Percentiles rank a stretch among this genome's conserved stretches.
Evolutionary conservation across 257 asterid species (phyloP).

Genomic region (Cruciata laevipes): DNA sequence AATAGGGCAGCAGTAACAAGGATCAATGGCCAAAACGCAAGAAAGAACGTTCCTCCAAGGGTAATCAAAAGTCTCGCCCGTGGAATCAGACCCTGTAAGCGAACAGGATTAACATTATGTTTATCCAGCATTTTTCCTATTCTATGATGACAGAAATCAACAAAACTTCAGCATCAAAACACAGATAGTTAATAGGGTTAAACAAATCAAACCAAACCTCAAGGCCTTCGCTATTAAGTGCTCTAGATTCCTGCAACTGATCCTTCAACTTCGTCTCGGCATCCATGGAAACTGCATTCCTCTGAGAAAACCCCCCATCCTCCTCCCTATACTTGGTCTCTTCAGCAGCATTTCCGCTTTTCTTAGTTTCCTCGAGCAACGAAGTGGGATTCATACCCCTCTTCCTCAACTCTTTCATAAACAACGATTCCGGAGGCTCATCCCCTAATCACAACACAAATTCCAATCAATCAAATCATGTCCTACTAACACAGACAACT

Average conservation of each 20-base stretch:
- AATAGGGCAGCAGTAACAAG: constrained; percentile 52
- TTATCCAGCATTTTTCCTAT: constrained; percentile 1
- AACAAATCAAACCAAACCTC: constrained; percentile 49
- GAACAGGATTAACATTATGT: neutral
- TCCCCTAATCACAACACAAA: constrained; percentile 48
- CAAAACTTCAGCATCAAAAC: constrained; percentile 1
- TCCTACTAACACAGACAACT: constrained; percentile 1
- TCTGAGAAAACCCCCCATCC: constrained; percentile 66
- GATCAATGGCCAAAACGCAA: constrained; percentile 84
- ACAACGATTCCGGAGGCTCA: constrained; percentile 91
- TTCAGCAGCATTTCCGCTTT: constrained; percentile 39
- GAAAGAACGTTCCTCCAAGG: constrained; percentile 88
- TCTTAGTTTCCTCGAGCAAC: constrained; percentile 70
- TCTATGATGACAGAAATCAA: neutral
- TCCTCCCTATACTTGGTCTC: constrained; percentile 58
- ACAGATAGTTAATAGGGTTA: neutral
- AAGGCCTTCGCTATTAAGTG: constrained; percentile 93
- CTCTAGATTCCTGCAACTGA: constrained; percentile 81
- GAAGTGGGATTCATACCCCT: constrained; percentile 90
- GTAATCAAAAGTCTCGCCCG: constrained; percentile 77
- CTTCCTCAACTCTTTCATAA: constrained; percentile 77
- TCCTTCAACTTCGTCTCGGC: constrained; percentile 42
- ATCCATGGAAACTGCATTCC: constrained; percentile 51
- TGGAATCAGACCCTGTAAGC: constrained; percentile 78
- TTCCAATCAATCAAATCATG: neutral